phyloP scores from a whole-genome alignment of 805 yeast species.

The Saccharomycopsis javanensis region DNA sequence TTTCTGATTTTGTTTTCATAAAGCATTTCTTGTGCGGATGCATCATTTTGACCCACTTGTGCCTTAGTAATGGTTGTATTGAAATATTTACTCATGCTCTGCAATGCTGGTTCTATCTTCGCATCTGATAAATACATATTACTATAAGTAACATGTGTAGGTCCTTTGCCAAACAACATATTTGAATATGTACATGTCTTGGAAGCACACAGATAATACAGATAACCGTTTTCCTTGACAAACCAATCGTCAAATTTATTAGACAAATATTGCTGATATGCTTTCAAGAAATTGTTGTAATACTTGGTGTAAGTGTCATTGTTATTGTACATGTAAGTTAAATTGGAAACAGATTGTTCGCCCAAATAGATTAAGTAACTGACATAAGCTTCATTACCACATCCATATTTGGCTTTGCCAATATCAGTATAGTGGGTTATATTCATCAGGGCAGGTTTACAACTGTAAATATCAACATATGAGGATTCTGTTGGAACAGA shows the following conservation, averaged over 20 bases:
- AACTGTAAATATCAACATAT: slow-evolving; percentile 8
- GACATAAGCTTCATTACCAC: slow-evolving; percentile 8
- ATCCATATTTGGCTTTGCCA: slow-evolving; percentile 9
- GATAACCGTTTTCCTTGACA: background rate
- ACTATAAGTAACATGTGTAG: background rate
- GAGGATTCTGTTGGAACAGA: background rate
- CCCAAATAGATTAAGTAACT: slow-evolving; percentile 10
- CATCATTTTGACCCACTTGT: background rate
- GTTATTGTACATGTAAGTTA: slow-evolving; percentile 4
- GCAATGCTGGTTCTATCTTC: background rate
- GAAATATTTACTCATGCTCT: slow-evolving; percentile 2
- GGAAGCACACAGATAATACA: slow-evolving; percentile 3
- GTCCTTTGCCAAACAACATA: background rate
- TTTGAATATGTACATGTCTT: background rate
- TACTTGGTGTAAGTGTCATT: slow-evolving; percentile 4
- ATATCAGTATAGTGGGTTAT: background rate
- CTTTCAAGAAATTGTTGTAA: slow-evolving; percentile 4
- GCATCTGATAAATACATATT: slow-evolving; percentile 4
- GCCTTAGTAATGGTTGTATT: background rate
- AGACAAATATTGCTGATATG: background rate
- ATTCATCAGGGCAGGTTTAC: background rate
- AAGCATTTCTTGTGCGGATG: background rate
- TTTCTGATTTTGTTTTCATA: slow-evolving; percentile 3
- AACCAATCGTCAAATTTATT: slow-evolving; percentile 9
- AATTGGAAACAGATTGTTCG: slow-evolving; percentile 4